Conservation (phyloP, 495 filamentous ascomycete species). For the Friedmanniomyces endolithicus region DNA sequence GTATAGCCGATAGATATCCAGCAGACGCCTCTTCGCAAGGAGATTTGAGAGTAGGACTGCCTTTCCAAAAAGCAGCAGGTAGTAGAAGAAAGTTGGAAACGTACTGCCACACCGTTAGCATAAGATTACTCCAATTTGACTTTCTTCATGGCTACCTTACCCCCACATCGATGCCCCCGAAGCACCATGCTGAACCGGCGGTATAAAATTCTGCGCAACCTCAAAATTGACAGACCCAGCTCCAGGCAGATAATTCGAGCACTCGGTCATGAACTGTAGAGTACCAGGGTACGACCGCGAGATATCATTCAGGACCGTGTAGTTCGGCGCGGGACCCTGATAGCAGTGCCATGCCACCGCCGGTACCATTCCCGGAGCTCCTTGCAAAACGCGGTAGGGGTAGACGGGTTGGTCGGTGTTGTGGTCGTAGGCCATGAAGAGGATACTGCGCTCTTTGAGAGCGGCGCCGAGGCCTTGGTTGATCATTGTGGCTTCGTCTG, state of each 20-base stretch:
- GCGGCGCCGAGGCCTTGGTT: constrained; percentile 28
- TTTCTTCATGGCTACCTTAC: too few relatives aligned
- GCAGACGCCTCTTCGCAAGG: too few relatives aligned
- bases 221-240: constrained; percentile 41
- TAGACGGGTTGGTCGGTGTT: constrained; percentile 41
- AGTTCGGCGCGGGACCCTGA: constrained; percentile 33
- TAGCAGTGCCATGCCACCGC: constrained; percentile 49
- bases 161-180: constrained; percentile 43
- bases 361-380: constrained; percentile 34
- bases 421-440: constrained; percentile 46
- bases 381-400: constrained; percentile 37
- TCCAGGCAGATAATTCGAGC: constrained; percentile 38
- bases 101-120: too few relatives aligned
- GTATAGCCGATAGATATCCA: too few relatives aligned
- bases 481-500: constrained; percentile 37
- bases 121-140: too few relatives aligned
- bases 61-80: too few relatives aligned
- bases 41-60: too few relatives aligned
- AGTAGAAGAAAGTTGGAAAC: too few relatives aligned
- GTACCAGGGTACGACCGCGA: constrained; percentile 35
- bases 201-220: constrained; percentile 32
- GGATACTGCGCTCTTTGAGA: constrained; percentile 8
- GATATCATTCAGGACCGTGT: constrained; percentile 40
- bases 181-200: constrained; percentile 44
- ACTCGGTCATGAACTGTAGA: constrained; percentile 49